Evolutionary conservation across 2,329 filamentous ascomycete genomes (phyloP).

Genomic region (Penicillium frequentans): DNA sequence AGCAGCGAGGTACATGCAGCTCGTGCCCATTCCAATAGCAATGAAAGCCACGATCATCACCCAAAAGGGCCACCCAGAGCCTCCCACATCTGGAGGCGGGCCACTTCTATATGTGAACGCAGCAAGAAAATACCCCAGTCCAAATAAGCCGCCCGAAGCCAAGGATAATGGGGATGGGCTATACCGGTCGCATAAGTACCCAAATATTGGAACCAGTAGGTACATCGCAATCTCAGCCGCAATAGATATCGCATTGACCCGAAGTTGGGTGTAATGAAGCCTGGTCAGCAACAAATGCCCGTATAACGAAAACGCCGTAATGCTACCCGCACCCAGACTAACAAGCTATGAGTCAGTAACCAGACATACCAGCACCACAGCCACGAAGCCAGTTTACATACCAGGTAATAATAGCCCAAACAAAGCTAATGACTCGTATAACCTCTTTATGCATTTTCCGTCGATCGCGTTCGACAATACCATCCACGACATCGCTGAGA

Average conservation of each 20-base stretch:
- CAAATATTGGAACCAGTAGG: constrained; percentile 84
- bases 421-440: constrained; percentile 57
- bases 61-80: constrained; percentile 68
- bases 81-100: constrained; percentile 52
- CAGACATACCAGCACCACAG: neutral
- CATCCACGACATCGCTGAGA: constrained; percentile 61
- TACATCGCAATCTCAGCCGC: constrained; percentile 87
- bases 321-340: constrained; percentile 80
- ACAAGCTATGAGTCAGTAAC: constrained; percentile 11
- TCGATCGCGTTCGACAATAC: constrained; percentile 60
- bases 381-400: constrained; percentile 25
- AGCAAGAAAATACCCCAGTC: constrained; percentile 77
- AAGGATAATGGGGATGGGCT: constrained; percentile 77
- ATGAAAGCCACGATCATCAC: constrained; percentile 86
- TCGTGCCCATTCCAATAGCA: constrained; percentile 78
- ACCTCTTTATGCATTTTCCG: constrained; percentile 54
- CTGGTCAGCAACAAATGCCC: constrained; percentile 84
- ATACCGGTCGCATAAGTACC: constrained; percentile 86
- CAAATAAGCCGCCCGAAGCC: constrained; percentile 71
- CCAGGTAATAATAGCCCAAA: constrained; percentile 62
- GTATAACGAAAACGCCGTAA: constrained; percentile 92
- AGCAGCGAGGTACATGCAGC: constrained; percentile 82
- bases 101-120: constrained; percentile 71
- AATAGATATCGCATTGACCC: constrained; percentile 88
- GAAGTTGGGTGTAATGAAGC: constrained; percentile 84